These are phyloP conservation scores for Aspergillus transmontanensis DNA, from an alignment of 2,329 filamentous ascomycete genomes.

Conservation along the genomic window DNA sequence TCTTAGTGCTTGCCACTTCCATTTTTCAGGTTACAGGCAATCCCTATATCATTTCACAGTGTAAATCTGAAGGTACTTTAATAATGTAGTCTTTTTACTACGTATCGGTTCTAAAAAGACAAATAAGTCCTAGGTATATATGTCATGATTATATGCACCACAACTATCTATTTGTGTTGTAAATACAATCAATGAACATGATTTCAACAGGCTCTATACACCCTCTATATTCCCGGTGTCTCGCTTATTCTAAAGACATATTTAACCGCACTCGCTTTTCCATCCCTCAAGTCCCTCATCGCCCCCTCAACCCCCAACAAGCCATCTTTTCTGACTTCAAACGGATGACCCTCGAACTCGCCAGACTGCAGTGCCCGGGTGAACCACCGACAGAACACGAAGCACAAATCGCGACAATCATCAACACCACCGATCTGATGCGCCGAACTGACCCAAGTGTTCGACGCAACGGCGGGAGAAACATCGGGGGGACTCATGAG, in stretches of 20 bases:
- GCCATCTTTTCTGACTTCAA: conserved; percentile 54
- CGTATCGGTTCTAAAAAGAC: no score
- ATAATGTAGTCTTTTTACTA: no score
- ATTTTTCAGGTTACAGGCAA: no score
- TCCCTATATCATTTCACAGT: no score
- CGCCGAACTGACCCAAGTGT: conserved; percentile 11
- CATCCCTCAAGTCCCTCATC: conserved; percentile 58
- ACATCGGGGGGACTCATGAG: not conserved
- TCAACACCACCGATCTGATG: conserved; percentile 7
- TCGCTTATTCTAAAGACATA: conserved; percentile 57
- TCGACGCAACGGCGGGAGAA: conserved; percentile 10
- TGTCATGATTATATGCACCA: no score
- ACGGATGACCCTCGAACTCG: conserved; percentile 52
- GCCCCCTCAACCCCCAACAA: conserved; percentile 56
- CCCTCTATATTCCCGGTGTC: conserved; percentile 31
- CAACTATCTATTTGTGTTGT: no score
- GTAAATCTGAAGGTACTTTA: no score
- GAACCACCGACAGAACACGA: conserved; percentile 49
- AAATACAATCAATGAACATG: no score
- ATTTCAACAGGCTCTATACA: no score
- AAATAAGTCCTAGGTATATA: no score
- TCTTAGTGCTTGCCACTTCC: no score
- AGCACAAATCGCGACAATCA: conserved; percentile 35
- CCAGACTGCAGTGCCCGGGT: conserved; percentile 49
- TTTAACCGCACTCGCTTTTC: conserved; percentile 65